Base-by-base conservation (phyloP, 2,329 filamentous ascomycete genomes). In the Chlorencoelia australis region DNA sequence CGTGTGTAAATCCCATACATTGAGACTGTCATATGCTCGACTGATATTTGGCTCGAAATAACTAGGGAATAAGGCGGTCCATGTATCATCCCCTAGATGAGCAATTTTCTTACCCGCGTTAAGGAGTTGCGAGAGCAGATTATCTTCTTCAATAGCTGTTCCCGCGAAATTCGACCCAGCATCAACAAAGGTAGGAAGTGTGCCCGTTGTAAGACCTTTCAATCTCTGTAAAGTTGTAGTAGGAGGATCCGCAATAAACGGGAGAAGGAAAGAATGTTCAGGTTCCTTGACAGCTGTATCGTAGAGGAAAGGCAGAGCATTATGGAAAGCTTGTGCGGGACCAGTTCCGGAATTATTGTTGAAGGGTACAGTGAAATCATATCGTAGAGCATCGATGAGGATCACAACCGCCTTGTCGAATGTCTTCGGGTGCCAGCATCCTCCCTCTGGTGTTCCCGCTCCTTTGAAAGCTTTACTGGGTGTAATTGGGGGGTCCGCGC, bases 41-140 rank as follows among this genome's bases (percentile, higher is more conserved):
- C 88, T 94, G 39, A 95, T 75, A 39, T 89, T 82, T 7, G 78
- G 65, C 57, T 94, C 80, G 52, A 98, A 98, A 59, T 93, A 87
- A n/a, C 72, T 84, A 0, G 91, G 91, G 56, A 96, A 98, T 11
- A 98, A 66, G 28, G 85, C 73, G 47, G 87, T 83, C 91, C 91
- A 98, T 4, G 91, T 98, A 61, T 98, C 89, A 58, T 98, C 91
- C n/a, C 91, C 91, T 24, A 98, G 66, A 53, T 98, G 93, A 5
- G 88, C 91, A 48, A 98, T 75, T 45, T 73, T 83, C 67, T 86
- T 82, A 22, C 76, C 75, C 11, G 74, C 71, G 49, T 68, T 64
- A 38, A 66, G 69, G 42, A 84, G 51, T 51, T 84, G 79, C 36
- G 71, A 69, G 10, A 85, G 63, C 30, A 84, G 48, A 47, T 84